phyloP scores from a whole-genome alignment of 1,139 yeast genomes.

The Kurtzmaniella quercitrusa region DNA sequence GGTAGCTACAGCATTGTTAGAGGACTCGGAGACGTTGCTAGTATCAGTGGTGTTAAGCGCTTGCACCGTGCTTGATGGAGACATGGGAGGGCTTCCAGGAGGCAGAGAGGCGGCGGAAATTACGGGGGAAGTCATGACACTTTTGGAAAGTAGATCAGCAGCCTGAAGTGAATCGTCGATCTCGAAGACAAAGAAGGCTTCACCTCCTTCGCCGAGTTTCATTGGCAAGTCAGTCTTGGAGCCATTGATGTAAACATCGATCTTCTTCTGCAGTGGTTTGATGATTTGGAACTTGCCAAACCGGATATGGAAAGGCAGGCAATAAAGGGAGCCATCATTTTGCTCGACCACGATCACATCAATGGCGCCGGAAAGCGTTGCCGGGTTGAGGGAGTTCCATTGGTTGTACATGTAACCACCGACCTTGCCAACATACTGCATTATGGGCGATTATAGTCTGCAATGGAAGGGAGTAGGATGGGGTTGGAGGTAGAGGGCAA shows the following conservation, averaged over 20 bases:
- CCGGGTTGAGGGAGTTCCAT: slow-evolving; percentile 95
- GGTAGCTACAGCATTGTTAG: background rate
- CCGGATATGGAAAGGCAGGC: slow-evolving; percentile 95
- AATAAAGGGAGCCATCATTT: slow-evolving; percentile 72
- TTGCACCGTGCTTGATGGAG: slow-evolving; percentile 14
- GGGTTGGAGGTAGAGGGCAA: background rate
- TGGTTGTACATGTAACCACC: slow-evolving; percentile 93
- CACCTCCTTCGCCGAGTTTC: slow-evolving; percentile 98
- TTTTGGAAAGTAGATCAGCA: slow-evolving; percentile 60
- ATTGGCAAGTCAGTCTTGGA: slow-evolving; percentile 79
- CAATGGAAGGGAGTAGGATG: background rate
- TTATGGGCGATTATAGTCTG: slow-evolving; percentile 16
- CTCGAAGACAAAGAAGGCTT: slow-evolving; percentile 94
- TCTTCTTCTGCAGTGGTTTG: slow-evolving; percentile 95
- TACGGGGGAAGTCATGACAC: slow-evolving; percentile 88
- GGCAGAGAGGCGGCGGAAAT: slow-evolving; percentile 77
- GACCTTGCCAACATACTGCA: slow-evolving; percentile 97
- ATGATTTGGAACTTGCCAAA: slow-evolving; percentile 91
- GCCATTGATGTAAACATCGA: slow-evolving; percentile 83
- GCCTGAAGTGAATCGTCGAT: slow-evolving; percentile 45
- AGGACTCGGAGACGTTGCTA: slow-evolving; percentile 5
- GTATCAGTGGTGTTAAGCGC: slow-evolving; percentile 1
- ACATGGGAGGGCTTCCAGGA: slow-evolving; percentile 43
- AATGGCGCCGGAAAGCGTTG: slow-evolving; percentile 94
- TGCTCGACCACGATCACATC: slow-evolving; percentile 97